Percentiles rank a stretch among this genome's conserved stretches.
These are phyloP conservation scores for Bassia scoparia DNA, from an alignment of 148 eudicot genomes.

Conservation along the genomic window DNA sequence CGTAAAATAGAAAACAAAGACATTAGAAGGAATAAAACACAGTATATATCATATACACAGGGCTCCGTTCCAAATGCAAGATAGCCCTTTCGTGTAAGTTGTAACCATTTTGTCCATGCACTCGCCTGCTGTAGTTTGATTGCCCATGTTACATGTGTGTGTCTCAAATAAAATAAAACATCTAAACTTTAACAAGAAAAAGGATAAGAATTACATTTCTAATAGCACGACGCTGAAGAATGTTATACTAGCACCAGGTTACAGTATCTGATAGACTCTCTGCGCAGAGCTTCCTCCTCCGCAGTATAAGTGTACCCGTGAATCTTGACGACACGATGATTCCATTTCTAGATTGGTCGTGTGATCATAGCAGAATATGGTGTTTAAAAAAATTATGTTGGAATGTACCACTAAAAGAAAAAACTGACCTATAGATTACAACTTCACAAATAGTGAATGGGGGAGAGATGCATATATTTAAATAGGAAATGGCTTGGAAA, in stretches of 20 bases:
- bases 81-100: too few species aligned
- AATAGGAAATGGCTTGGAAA: too few species aligned
- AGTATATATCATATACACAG: too few species aligned
- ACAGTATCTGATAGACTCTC: constrained; percentile 82
- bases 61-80: too few species aligned
- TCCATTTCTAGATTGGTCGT: constrained; percentile 61
- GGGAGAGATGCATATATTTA: too few species aligned
- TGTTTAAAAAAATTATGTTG: constrained; percentile 25
- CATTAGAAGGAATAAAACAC: too few species aligned
- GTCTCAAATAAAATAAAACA: too few species aligned
- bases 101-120: too few species aligned
- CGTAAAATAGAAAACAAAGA: too few species aligned
- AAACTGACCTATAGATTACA: not conserved
- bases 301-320: constrained; percentile 63
- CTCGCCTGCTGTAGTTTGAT: too few species aligned
- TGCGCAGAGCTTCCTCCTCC: constrained; percentile 77
- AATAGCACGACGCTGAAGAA: constrained; percentile 77
- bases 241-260: constrained; percentile 98
- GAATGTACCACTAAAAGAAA: constrained; percentile 16
- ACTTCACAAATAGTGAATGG: too few species aligned
- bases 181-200: not conserved
- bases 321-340: constrained; percentile 78
- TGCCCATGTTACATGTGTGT: too few species aligned
- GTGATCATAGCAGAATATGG: constrained; percentile 34
- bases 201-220: constrained; percentile 47